Evolutionary conservation across 345 rosid species (phyloP), one percentile per base, ranked within the genome.

Genomic region (Rhodamnia rubescens): DNA sequence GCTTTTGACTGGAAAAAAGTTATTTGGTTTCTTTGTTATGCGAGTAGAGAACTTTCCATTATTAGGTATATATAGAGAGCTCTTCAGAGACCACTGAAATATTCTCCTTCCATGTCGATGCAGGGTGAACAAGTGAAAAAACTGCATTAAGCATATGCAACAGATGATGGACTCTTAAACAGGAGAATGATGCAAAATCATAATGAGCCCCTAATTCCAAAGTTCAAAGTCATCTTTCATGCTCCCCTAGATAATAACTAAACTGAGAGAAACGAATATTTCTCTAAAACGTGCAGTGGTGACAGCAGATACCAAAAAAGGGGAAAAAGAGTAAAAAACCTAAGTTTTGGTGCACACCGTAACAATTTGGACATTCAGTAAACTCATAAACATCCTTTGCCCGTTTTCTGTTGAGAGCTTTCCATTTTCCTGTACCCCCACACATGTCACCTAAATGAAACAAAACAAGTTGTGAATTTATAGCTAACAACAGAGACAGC

Each of bases 341-440:
- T 18, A 8, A 16, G 78, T 32, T 69, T 69, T 69, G 47, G 78
- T 8, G 64, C 89, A 75, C 90, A 96, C 98, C 99, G 69, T 96
- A 96, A 85, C 99, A 96, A 87, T 97, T 96, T 53, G 98, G 99
- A 88, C 99, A 97, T 87, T 97, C 98, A 1, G 98, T 94, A 85
- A 95, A 95, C 91, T 93, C 97, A n/a, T 95, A 97, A 84, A 97
- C 98, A 91, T 96, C 98, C 90, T 96, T 96, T 1, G 99, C 97
- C 44, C 98, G 96, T 88, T 96, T 96, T 88, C 98, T 86, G 90
- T 95, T 95, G 50, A 97, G 98, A 85, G 99, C 98, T 87, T 95
- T 97, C 99, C 98, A 97, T 90, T 97, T 97, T 90, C 99, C 98
- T 86, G 99, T 97, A 87, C 99, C 98, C 84, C 98, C 99, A 90